Evolutionary conservation across 2,329 filamentous ascomycete genomes (phyloP), one percentile per base, ranked within the genome.

Genomic region (Simplicillium aogashimaense): DNA sequence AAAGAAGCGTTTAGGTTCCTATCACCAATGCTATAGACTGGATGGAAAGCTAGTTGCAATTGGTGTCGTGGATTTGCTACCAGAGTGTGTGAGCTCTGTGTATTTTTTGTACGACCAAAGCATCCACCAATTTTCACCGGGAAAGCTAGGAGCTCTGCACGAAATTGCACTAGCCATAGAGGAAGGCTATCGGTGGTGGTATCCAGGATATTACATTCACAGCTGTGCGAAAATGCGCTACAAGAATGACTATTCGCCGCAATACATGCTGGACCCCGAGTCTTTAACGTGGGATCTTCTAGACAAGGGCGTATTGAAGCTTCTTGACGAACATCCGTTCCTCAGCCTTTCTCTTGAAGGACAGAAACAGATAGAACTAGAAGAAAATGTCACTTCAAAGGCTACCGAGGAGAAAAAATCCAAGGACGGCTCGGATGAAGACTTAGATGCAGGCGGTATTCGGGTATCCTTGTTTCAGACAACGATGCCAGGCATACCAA

Each of bases 41-140:
- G 83, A 92, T 52, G 85, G 83, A 16, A 70, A 76, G 37, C 67
- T 92, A 12, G 76, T 90, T 17, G 86, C 86, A 2, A 72, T 92
- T 47, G 81, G 81, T 0, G 81, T 92, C 1, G 64, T 92, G 5
- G 86, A 92, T 54, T 67, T 92, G 8, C 66, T 92, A 1, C 86
- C 86, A 0, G 67, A 86, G 43, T 81, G 77, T 48, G 82, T 92
- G 37, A 89, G 84, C 50, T 82, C 82, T 4, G 86, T 92, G 10
- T 92, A 92, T 61, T 86, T 92, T 54, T 63, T 92, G 45, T 92
- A 92, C 53, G 76, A 89, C 52, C 78, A 81, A 52, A 83, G 83
- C 46, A 77, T 87, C 39, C 77, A 83, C 49, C 67, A 70, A 42
- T 80, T 76, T 61, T 72, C 72, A 17, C 82, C 86, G 25, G 86